Percentiles rank a stretch among this genome's conserved stretches.
Conservation (phyloP, 192 early-diverging fungal genomes). For the Backusella mclennaniae region DNA sequence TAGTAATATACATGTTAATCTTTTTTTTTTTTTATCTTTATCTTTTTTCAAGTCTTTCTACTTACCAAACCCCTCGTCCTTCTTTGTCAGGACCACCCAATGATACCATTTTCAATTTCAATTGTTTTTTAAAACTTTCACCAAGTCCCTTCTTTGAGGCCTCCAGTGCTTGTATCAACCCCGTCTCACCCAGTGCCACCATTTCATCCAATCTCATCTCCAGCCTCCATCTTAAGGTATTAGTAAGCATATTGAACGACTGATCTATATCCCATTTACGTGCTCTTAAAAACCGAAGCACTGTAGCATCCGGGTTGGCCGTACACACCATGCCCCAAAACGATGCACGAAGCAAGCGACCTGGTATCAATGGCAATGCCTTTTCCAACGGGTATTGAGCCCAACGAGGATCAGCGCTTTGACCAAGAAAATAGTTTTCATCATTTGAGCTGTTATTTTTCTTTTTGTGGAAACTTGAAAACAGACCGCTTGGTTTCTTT, state of each 20-base stretch:
- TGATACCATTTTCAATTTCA: slow-evolving; percentile 46
- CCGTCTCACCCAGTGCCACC: slow-evolving; percentile 38
- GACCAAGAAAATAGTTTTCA: slow-evolving; percentile 6
- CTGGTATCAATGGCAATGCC: slow-evolving; percentile 19
- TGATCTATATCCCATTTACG: slow-evolving; percentile 85
- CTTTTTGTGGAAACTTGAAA: slow-evolving; percentile 2
- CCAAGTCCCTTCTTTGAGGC: slow-evolving; percentile 33
- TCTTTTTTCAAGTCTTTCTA: not conserved
- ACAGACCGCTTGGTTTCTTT: not conserved
- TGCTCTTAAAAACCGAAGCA: slow-evolving; percentile 82
- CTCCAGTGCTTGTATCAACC: slow-evolving; percentile 35
- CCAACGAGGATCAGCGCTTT: not conserved
- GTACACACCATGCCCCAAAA: slow-evolving; percentile 63
- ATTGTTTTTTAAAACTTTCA: slow-evolving; percentile 34
- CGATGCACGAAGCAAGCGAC: slow-evolving; percentile 39
- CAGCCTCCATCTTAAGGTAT: slow-evolving; percentile 74
- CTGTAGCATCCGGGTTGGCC: slow-evolving; percentile 69
- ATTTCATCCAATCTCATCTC: slow-evolving; percentile 51
- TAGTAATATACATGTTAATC: slow-evolving; percentile 5
- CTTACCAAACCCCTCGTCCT: slow-evolving; percentile 52
- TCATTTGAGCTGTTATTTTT: not conserved
- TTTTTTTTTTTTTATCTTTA: not conserved
- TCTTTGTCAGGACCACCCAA: slow-evolving; percentile 50
- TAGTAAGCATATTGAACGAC: slow-evolving; percentile 69
- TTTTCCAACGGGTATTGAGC: slow-evolving; percentile 15